These are phyloP conservation scores for Colletotrichum simmondsii DNA, from an alignment of 2,329 filamentous ascomycete species.

Conservation along the genomic window DNA sequence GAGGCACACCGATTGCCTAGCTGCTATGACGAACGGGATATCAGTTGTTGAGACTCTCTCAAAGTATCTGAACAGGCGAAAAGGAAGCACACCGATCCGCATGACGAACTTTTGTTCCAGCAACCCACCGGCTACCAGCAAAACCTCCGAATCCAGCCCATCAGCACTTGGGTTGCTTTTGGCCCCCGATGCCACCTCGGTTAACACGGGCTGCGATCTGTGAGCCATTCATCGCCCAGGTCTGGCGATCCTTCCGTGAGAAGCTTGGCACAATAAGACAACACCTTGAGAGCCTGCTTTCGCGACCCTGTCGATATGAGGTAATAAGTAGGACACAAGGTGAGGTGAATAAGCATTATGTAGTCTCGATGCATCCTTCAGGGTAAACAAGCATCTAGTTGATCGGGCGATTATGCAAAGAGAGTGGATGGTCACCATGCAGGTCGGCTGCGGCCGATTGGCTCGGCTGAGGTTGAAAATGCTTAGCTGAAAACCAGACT, in stretches of 20 bases:
- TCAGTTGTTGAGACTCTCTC: neutral
- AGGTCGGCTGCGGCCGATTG: neutral
- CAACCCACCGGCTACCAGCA: neutral
- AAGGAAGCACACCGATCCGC: neutral
- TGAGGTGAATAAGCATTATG: neutral
- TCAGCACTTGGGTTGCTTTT: neutral
- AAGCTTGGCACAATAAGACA: neutral
- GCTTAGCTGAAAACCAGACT: neutral
- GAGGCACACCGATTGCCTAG: neutral
- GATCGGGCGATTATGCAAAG: neutral
- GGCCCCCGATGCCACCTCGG: neutral
- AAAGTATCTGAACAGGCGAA: neutral
- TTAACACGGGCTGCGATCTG: neutral
- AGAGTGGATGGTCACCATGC: neutral
- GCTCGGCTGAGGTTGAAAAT: neutral
- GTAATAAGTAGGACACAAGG: accelerated
- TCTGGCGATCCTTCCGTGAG: neutral
- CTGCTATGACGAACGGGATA: neutral
- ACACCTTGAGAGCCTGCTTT: neutral
- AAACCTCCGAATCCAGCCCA: neutral
- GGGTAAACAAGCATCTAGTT: neutral
- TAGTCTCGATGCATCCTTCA: neutral
- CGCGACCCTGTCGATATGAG: neutral
- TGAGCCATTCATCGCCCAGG: neutral
- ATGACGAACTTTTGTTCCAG: neutral